phyloP scores from a whole-genome alignment of 306 rosid species.

The Cucumis melo region DNA sequence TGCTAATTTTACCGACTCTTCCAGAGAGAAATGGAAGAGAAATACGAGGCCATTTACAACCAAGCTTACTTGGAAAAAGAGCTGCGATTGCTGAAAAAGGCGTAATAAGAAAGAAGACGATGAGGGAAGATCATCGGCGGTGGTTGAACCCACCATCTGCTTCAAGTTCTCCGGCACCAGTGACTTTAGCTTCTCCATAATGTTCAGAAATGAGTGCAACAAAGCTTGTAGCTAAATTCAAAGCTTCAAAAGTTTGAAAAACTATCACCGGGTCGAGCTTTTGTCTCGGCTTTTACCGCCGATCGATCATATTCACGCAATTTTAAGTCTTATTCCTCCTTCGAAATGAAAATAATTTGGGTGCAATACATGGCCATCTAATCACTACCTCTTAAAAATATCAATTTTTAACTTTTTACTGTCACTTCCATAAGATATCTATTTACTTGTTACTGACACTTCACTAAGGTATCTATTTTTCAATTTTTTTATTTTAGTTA shows the following conservation, averaged over 20 bases:
- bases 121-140: constrained; percentile 25
- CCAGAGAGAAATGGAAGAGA: neutral
- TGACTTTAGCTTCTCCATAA: constrained; percentile 63
- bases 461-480: no score
- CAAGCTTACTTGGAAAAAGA: constrained; percentile 45
- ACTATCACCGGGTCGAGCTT: neutral
- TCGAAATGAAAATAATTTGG: no score
- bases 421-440: no score
- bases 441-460: no score
- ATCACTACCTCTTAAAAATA: no score
- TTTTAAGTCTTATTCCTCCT: no score
- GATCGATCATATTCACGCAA: no score
- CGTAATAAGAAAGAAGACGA: constrained; percentile 44
- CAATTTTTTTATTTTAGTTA: no score
- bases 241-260: neutral
- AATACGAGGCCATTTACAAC: neutral
- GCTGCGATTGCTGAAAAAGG: constrained; percentile 39
- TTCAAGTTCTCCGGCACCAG: constrained; percentile 45
- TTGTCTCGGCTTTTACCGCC: no score
- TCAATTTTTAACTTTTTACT: no score
- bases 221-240: neutral
- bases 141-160: constrained; percentile 28
- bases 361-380: no score
- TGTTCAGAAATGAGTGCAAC: neutral
- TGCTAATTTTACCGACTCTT: neutral